These are phyloP conservation scores for Pterocarpus santalinus DNA, from an alignment of 306 rosid genomes.

Conservation along the genomic window DNA sequence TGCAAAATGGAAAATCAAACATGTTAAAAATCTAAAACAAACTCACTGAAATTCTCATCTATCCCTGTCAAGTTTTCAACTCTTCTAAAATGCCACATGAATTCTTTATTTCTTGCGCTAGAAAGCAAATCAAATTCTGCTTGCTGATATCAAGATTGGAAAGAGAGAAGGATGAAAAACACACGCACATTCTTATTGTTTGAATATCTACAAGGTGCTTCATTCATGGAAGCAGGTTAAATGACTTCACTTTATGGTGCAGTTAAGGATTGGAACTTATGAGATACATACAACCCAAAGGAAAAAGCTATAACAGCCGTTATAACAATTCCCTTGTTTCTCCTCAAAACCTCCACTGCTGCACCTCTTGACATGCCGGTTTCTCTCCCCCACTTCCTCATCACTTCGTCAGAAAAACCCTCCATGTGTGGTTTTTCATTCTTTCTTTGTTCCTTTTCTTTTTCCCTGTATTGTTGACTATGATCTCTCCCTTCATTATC, in stretches of 20 bases:
- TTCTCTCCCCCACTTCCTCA: conserved; percentile 48
- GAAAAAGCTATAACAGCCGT: conserved; percentile 64
- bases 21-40: too few relatives aligned
- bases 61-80: background rate
- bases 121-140: too few relatives aligned
- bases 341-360: conserved; percentile 34
- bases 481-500: background rate
- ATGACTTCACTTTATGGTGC: conserved; percentile 5
- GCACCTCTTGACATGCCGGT: conserved; percentile 16
- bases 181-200: background rate
- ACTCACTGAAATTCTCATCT: background rate
- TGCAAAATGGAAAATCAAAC: too few relatives aligned
- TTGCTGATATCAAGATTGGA: too few relatives aligned
- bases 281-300: conserved; percentile 54
- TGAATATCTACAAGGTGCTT: background rate
- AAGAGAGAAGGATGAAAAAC: too few relatives aligned
- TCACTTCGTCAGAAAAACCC: conserved; percentile 28
- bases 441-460: background rate
- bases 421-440: background rate
- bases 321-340: conserved; percentile 52
- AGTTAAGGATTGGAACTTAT: conserved; percentile 34
- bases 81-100: too few relatives aligned
- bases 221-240: background rate
- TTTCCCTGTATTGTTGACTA: background rate
- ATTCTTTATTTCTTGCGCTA: too few relatives aligned